Base-by-base conservation (phyloP, 768 basidiomycete species). In the Pholiota molesta region DNA sequence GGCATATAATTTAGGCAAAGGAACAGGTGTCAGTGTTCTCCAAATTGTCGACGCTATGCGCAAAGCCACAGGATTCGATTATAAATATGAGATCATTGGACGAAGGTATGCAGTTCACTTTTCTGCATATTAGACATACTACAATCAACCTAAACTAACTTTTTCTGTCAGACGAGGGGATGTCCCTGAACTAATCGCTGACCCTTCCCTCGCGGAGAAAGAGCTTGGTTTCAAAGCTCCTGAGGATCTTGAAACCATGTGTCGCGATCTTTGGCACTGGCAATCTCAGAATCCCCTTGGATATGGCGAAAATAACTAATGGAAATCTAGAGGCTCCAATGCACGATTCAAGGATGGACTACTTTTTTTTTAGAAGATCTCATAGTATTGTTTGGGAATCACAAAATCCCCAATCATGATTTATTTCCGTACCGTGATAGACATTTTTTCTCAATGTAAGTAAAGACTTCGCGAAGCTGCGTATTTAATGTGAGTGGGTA, bases 181-280 rank as follows among this genome's bases (percentile, higher is more conserved):
- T 72, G 97, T 99, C 0, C 97, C 97, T 0, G 95, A 98, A 71
- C 83, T 99, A 52, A 97, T 95, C 8, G 97, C 97, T 3, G 91
- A 99, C 74, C 97, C 97, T 0, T 67, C 88, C 7, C 83, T 99
- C 21, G 97, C 97, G 0, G 87, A 96, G 78, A 86, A 86, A 72
- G 97, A 99, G 74, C 89, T 99, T 31, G 94, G 94, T 6, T 99
- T 98, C 84, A 85, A 86, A 63, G 97, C 97, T 13, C 80, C 83
- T 28, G 83, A 87, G 69, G 82, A 88, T 68, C 82, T 99, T 49
- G 90, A 95, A 64, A 88, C 89, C 59, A 99, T 99, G 94, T 99
- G 97, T 76, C 81, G 86, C 59, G 97, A 99, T 76, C 80, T 97
- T 68, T 99, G 97, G 97, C 96, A 96, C 78, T 99, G 96, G 94